Base-by-base conservation (phyloP, 192 early-diverging fungal species). In the Rhizoclosmatium globosum region DNA sequence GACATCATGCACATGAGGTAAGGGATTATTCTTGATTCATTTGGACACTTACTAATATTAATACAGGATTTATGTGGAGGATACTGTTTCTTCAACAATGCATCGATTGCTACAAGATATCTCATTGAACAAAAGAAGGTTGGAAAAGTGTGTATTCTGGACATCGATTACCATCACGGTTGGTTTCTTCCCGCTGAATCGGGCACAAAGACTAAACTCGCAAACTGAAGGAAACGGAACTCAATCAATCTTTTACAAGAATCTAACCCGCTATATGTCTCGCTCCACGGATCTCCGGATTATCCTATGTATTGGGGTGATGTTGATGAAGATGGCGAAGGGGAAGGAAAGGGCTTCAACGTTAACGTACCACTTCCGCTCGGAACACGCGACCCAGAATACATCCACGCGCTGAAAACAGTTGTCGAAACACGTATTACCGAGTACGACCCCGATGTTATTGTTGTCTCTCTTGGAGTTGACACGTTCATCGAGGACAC, bases 1-100 rank as follows among this genome's bases (percentile, higher is more conserved):
- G 85, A 0, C 39, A 23, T 6, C 66, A 46, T 41, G 39, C 69
- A 0, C 47, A 71, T 39, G 31, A 66, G 65, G 42, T 66, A 15
- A 17, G 65, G 15, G 23, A 0, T 13, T n/a, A n/a, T 19, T 44
- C 42, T 66, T 44, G 13, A n/a, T 66, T 66, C 1, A 13, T 17
- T 31, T 31, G 43, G 15, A 21, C 1, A 0, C 21, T 57, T 57
- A 21, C 13, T 17, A 0, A 0, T 1, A 15, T 15, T 0, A 57
- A 65, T 87, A 3, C 85, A 81, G 50, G 82, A 89, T 47, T 46
- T 82, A 4, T 77, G 91, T 85, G 91, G 90, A 82, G 96, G 96
- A 15, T 98, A 96, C 67, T 98, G 96, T 73, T 77, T 97, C 21
- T 89, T 93, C 64, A 98, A 98, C 81, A 96, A 95, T 77, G 91